Base-by-base conservation (phyloP, 2,329 filamentous ascomycete genomes). In the Fusarium aywerte region DNA sequence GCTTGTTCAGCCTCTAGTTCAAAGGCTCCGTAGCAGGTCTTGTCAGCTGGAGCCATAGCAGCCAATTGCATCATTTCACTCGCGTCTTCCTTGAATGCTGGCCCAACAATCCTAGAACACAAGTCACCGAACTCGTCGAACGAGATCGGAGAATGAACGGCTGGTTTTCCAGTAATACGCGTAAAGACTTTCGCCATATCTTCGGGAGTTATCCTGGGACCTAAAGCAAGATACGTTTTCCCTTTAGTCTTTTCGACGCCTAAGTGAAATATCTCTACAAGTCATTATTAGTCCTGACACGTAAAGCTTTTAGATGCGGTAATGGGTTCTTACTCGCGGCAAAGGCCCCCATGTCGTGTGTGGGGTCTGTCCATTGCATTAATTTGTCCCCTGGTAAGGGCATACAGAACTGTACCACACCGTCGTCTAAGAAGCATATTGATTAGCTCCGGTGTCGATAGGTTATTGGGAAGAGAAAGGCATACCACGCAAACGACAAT, bases 31-130 rank as follows among this genome's bases (percentile, higher is more conserved):
- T 20, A 54, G 18, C 51, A 54, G 0, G 36, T 27, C 4, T 38
- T 54, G 2, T 54, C 18, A 3, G 31, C 11, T 4, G 51, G 40
- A 1, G n/a, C 21, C 1, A 31, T 2, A 12, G 51, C 15, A 12
- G 40, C 51, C 32, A 31, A 54, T 7, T 54, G 31, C 51, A 54
- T 54, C 40, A 54, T 54, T 10, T 54, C 33, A 2, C 11, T 33
- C 2, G 12, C 18, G 36, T 54, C 51, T 4, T 29, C 20, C 7
- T 38, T 29, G 6, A 54, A 54, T 4, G 23, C 51, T 3, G 40
- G 40, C 2, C 40, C 51, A 3, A 47, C 23, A 3, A 31, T 20
- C 6, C 1, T 18, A 2, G 32, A 10, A 5, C 40, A 12, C 25
- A 36, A 7, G 6, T 54, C 25, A 1, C 51, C 51, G 13, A 47